Base-by-base conservation (phyloP, 139 green algal species). In the Chlorella sorokiniana region DNA sequence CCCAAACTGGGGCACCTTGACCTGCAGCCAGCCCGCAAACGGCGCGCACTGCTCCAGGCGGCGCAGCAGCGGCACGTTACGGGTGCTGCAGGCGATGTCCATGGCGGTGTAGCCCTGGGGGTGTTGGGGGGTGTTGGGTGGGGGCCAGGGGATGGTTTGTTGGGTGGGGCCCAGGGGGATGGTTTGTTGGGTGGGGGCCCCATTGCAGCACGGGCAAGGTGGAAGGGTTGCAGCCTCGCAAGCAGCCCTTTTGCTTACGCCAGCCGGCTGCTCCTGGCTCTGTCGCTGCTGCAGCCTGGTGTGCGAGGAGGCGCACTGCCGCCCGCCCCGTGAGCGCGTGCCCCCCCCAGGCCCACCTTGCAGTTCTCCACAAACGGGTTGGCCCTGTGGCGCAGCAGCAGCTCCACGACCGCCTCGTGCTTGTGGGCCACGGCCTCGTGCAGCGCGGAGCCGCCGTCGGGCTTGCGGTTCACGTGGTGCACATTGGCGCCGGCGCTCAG, bases 281-380 rank as follows among this genome's bases (percentile, higher is more conserved):
- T 33, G n/a, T 40, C 29, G 29, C 35, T 25, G 35, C 63, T 29
- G 63, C 33, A 59, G 33, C 63, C 33, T 45, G 63, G 23, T 31
- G 10, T 3, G 4, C 38, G 10, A 35, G 20, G 10, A 41, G 38
- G n/a, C 67, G 8, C 67, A 51, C 48, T 59, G 48, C 11, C 48
- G 48, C 35, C 33, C 35, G 5, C 56, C 56, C 45, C 45, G 10
- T 54, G 45, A 10, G 29, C 22, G 22, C 20, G 11, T 41, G 6
- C 2, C 42, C 4, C 11, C 16, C 6, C n/a, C 44, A 33, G 1
- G 11, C 76, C n/a, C 52, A 79, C 83, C 78, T 81, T 84, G 22
- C 35, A 31, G 81, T 91, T 91, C 38, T 91, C 86, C 3, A 91
- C 38, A 38, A 91, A 89, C 27, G 88, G 86, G 41, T 86, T 89